Conservation (phyloP, 1,284 basidiomycete genomes). For the Porodaedalea pini region DNA sequence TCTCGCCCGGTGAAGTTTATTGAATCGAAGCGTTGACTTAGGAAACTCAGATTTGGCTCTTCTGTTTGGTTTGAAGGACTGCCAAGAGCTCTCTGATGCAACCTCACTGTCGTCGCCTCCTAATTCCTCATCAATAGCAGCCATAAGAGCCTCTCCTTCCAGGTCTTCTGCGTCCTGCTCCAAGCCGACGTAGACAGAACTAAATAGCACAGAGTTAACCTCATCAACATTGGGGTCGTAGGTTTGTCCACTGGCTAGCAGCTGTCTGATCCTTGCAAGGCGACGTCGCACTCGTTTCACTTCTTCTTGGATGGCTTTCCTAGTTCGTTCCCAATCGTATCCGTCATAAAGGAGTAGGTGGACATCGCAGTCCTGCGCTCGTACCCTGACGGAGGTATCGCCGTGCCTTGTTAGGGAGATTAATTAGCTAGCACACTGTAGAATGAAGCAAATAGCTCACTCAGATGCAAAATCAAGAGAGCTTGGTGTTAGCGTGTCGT, state of each 20-base stretch:
- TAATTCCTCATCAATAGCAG: conserved; percentile 85
- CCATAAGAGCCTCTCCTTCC: conserved; percentile 75
- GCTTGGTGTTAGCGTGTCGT: conserved; percentile 63
- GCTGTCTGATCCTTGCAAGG: conserved; percentile 87
- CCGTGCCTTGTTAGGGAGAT: conserved; percentile 36
- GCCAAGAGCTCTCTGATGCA: conserved; percentile 80
- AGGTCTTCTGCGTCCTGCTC: conserved; percentile 68
- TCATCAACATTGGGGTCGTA: conserved; percentile 82
- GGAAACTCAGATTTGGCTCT: conserved; percentile 37
- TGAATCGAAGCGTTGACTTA: conserved; percentile 38
- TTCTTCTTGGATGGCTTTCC: conserved; percentile 84
- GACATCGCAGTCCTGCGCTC: conserved; percentile 59
- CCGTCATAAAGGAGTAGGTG: conserved; percentile 82
- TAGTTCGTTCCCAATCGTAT: conserved; percentile 89
- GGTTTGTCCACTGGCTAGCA: conserved; percentile 89
- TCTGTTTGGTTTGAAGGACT: conserved; percentile 50
- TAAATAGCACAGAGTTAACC: conserved; percentile 80
- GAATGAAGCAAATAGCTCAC: conserved; percentile 36
- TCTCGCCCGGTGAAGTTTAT: conserved; percentile 70
- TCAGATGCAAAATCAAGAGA: conserved; percentile 39
- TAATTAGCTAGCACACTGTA: conserved; percentile 6
- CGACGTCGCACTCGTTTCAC: conserved; percentile 83
- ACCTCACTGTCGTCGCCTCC: conserved; percentile 71
- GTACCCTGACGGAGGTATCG: conserved; percentile 49
- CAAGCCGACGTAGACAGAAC: conserved; percentile 89